A percentile compares a stretch with the other conserved stretches of the same genome.
Evolutionary conservation across 805 yeast genomes (phyloP).

Genomic region (Sugiyamaella chiloensis): DNA sequence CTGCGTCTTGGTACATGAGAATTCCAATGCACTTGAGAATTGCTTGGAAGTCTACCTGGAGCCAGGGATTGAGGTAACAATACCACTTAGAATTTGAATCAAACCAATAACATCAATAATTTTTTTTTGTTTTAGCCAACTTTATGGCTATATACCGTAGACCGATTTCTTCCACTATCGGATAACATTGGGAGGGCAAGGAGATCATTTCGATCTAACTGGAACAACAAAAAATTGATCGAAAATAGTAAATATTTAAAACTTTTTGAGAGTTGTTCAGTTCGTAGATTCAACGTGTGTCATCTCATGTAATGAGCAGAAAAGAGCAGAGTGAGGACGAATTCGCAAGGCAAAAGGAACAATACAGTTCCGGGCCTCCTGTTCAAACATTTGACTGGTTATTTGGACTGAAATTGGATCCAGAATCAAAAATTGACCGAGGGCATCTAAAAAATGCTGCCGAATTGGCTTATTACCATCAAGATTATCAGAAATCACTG

Average conservation of each 20-base stretch:
- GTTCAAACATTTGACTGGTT: slow-evolving; percentile 20
- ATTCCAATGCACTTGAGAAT: slow-evolving; percentile 73
- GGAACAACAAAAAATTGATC: too few relatives aligned
- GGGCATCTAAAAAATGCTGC: slow-evolving; percentile 55
- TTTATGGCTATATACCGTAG: too few relatives aligned
- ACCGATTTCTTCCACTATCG: too few relatives aligned
- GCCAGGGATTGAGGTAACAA: slow-evolving; percentile 14
- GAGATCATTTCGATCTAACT: too few relatives aligned
- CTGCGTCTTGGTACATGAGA: slow-evolving; percentile 85
- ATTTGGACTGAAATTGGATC: background rate
- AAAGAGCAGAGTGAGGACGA: slow-evolving; percentile 64
- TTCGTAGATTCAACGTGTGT: too few relatives aligned
- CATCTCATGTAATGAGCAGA: too few relatives aligned
- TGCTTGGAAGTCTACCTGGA: slow-evolving; percentile 71
- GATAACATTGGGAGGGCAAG: too few relatives aligned
- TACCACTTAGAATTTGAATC: too few relatives aligned
- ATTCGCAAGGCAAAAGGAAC: slow-evolving; percentile 48
- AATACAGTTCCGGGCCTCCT: slow-evolving; percentile 58
- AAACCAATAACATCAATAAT: too few relatives aligned
- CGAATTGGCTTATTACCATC: slow-evolving; percentile 58
- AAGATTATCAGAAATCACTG: slow-evolving; percentile 52
- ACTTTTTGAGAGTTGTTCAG: too few relatives aligned
- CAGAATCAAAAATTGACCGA: slow-evolving; percentile 49
- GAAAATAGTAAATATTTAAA: too few relatives aligned
- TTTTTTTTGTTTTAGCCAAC: too few relatives aligned